Conservation (phyloP, 371 early-diverging fungal genomes). For the Lichtheimia corymbifera region DNA sequence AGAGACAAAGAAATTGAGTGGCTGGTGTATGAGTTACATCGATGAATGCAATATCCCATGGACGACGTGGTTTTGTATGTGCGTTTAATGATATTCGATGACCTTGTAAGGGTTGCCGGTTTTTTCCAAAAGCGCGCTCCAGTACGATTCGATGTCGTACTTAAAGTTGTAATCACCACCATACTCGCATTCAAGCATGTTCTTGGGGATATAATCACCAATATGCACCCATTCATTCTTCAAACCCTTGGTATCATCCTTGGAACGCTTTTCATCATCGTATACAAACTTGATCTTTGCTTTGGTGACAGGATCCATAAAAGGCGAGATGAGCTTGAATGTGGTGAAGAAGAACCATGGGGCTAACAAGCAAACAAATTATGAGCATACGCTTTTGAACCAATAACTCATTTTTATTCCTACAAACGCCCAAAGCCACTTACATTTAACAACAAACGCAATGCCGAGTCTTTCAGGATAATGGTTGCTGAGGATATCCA, state of each 20-base stretch:
- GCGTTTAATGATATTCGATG: slow-evolving; percentile 28
- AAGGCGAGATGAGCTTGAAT: slow-evolving; percentile 80
- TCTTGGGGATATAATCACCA: slow-evolving; percentile 48
- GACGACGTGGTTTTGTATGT: background rate
- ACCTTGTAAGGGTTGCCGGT: slow-evolving; percentile 46
- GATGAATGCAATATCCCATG: background rate
- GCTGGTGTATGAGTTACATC: background rate
- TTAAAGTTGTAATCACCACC: slow-evolving; percentile 65
- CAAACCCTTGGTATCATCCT: slow-evolving; percentile 16
- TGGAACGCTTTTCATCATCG: slow-evolving; percentile 29
- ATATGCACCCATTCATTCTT: slow-evolving; percentile 53
- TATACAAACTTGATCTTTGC: slow-evolving; percentile 80
- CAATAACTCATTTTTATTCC: background rate
- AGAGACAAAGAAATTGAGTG: too few relatives aligned
- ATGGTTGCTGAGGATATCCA: slow-evolving; percentile 78
- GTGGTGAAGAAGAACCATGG: slow-evolving; percentile 88
- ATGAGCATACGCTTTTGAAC: background rate
- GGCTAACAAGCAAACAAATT: slow-evolving; percentile 38
- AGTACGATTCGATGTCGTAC: slow-evolving; percentile 63
- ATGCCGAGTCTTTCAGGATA: slow-evolving; percentile 83
- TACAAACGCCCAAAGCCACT: slow-evolving; percentile 10
- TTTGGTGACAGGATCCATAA: slow-evolving; percentile 89
- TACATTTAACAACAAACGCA: slow-evolving; percentile 51
- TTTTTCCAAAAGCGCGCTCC: slow-evolving; percentile 43
- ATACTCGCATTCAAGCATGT: slow-evolving; percentile 61